These are phyloP conservation scores for Lachnellula willkommii DNA, from an alignment of 2,329 filamentous ascomycete species.

Conservation along the genomic window DNA sequence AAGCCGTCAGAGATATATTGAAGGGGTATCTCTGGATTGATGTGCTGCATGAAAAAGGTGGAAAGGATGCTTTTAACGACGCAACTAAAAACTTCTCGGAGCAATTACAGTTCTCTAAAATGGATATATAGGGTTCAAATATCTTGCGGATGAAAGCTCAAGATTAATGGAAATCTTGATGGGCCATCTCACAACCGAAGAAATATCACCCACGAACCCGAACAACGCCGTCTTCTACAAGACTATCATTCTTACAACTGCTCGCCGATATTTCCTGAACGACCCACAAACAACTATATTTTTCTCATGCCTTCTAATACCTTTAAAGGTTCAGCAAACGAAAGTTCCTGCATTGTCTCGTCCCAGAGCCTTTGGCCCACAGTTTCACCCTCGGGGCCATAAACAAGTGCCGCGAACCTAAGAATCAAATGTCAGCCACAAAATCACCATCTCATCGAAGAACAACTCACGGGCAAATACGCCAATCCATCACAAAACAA, in stretches of 20 bases:
- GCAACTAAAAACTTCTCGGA: not conserved
- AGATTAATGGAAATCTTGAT: not conserved
- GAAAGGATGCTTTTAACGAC: not conserved
- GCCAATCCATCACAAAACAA: constrained; percentile 38
- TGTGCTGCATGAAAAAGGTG: constrained; percentile 1
- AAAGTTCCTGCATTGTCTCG: constrained; percentile 25
- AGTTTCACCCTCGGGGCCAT: constrained; percentile 13
- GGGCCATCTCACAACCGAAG: not conserved
- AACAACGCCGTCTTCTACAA: not conserved
- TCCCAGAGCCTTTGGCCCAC: constrained; percentile 20
- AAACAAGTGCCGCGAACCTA: constrained; percentile 22
- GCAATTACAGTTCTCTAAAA: not conserved
- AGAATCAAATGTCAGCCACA: not conserved
- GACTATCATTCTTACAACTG: not conserved
- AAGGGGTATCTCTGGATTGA: constrained; percentile 6
- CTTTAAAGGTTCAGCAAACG: constrained; percentile 13
- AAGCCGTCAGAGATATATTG: not conserved
- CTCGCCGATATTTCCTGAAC: not conserved
- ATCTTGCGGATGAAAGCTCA: not conserved
- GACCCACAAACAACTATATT: not conserved
- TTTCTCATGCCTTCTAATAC: not conserved
- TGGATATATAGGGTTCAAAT: not conserved
- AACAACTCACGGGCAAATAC: constrained; percentile 4
- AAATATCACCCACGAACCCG: not conserved
- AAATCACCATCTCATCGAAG: not conserved